Percentiles rank a stretch among this genome's conserved stretches.
phyloP scores from a whole-genome alignment of 1,284 basidiomycete species.

The Phellopilus nigrolimitatus region DNA sequence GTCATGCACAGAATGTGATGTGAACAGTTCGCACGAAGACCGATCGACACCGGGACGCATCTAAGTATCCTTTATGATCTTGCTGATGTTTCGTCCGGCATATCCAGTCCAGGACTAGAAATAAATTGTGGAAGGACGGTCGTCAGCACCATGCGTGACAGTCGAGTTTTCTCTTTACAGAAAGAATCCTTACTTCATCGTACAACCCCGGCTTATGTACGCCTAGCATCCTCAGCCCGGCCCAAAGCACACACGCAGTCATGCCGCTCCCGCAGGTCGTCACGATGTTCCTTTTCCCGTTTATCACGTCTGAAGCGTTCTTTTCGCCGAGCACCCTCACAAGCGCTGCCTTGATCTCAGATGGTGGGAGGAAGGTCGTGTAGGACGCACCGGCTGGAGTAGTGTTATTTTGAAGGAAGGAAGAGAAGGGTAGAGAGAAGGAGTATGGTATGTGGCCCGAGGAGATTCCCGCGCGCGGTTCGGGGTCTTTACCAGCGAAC shows the following conservation, averaged over 20 bases:
- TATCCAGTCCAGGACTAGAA: slow-evolving; percentile 82
- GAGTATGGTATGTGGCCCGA: slow-evolving; percentile 94
- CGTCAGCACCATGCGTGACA: too few relatives aligned
- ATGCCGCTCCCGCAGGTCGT: slow-evolving; percentile 91
- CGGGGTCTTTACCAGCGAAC: slow-evolving; percentile 77
- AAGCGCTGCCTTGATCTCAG: slow-evolving; percentile 58
- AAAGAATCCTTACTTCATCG: slow-evolving; percentile 63
- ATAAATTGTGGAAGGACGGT: background rate
- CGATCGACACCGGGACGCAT: background rate
- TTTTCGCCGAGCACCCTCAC: slow-evolving; percentile 54
- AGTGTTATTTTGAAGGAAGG: slow-evolving; percentile 60
- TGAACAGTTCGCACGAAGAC: too few relatives aligned
- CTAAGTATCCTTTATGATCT: slow-evolving; percentile 43
- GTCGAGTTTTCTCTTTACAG: background rate
- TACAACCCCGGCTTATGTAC: slow-evolving; percentile 64
- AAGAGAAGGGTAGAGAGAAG: slow-evolving; percentile 78
- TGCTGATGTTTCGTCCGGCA: slow-evolving; percentile 59
- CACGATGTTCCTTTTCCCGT: slow-evolving; percentile 56
- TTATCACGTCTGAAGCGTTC: slow-evolving; percentile 49
- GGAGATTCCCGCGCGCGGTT: slow-evolving; percentile 84
- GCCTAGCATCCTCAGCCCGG: slow-evolving; percentile 72
- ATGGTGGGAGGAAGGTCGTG: slow-evolving; percentile 55
- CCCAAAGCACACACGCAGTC: slow-evolving; percentile 93
- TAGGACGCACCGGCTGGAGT: slow-evolving; percentile 43
- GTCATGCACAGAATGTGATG: too few relatives aligned